A percentile compares a stretch with the other conserved stretches of the same genome.
phyloP scores from a whole-genome alignment of 1,284 basidiomycete genomes.

The Apiotrichum montevideense region DNA sequence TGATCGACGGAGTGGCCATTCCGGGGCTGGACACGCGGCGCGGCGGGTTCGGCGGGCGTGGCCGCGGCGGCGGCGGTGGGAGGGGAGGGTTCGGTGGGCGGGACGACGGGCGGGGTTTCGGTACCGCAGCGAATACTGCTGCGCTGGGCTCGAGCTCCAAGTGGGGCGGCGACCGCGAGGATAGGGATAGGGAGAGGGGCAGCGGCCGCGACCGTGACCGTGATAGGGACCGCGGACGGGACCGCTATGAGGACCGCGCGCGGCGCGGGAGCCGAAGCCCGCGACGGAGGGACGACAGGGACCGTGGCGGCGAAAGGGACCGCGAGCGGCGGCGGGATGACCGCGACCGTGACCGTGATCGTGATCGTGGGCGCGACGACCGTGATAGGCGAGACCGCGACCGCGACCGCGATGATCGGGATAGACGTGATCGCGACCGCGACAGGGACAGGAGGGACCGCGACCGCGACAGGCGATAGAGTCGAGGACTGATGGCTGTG shows the following conservation, averaged over 20 bases:
- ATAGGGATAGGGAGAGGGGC: conserved; percentile 2
- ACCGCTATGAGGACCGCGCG: conserved; percentile 5
- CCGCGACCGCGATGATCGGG: conserved; percentile 2
- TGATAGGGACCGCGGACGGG: conserved; percentile 1
- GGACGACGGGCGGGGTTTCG: background rate
- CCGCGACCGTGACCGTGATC: conserved; percentile 2
- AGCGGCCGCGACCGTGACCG: conserved; percentile 1
- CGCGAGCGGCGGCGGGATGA: conserved; percentile 2
- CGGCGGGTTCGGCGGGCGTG: background rate
- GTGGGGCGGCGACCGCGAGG: conserved; percentile 10
- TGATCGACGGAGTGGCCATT: conserved; percentile 23
- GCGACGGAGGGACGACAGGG: background rate
- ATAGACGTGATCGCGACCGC: background rate
- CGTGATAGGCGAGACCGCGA: conserved; percentile 1
- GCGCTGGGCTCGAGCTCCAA: conserved; percentile 15
- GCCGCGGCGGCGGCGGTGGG: background rate
- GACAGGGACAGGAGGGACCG: conserved; percentile 5
- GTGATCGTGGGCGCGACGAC: conserved; percentile 4
- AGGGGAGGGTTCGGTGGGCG: background rate
- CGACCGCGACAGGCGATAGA: background rate
- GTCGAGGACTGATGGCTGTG: no score
- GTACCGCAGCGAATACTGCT: conserved; percentile 9
- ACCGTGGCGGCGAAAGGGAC: conserved; percentile 6
- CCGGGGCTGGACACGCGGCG: conserved; percentile 3
- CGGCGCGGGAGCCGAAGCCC: background rate